A percentile compares a stretch with the other conserved stretches of the same genome.
Conservation (phyloP, 2,329 filamentous ascomycete genomes). For the Aspergillus piperis region DNA sequence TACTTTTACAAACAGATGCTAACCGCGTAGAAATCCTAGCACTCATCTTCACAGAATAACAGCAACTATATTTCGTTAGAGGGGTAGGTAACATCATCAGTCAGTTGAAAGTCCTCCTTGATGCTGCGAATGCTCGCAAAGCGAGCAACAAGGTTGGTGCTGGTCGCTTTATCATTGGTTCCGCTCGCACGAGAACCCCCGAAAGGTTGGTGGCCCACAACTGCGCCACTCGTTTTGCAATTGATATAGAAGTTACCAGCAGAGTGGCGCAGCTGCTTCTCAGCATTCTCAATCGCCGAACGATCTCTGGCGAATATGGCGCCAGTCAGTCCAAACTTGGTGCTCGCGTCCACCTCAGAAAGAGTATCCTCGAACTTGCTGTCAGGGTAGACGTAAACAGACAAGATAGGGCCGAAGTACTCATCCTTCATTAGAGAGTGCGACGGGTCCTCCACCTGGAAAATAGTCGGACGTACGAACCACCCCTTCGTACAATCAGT, state of each 20-base stretch:
- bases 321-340: not conserved
- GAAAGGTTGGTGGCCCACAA: not conserved
- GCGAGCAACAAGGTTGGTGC: not conserved
- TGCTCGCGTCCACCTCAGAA: too few species aligned
- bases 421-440: constrained; percentile 65
- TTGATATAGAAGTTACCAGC: not conserved
- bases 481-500: constrained; percentile 75
- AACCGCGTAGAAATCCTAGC: too few species aligned
- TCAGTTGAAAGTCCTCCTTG: not conserved
- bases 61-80: too few species aligned
- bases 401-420: too few species aligned
- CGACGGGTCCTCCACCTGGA: constrained; percentile 64
- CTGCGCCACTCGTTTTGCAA: not conserved
- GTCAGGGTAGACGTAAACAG: too few species aligned
- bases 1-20: too few species aligned
- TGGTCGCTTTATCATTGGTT: not conserved
- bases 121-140: not conserved
- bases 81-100: too few species aligned
- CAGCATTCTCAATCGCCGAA: not conserved
- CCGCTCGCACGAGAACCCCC: not conserved
- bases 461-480: constrained; percentile 79
- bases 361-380: too few species aligned
- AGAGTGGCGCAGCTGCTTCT: not conserved
- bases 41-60: too few species aligned
- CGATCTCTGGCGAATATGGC: not conserved